These are phyloP conservation scores for Aeschynomene evenia DNA, from an alignment of 306 rosid species.

Conservation along the genomic window DNA sequence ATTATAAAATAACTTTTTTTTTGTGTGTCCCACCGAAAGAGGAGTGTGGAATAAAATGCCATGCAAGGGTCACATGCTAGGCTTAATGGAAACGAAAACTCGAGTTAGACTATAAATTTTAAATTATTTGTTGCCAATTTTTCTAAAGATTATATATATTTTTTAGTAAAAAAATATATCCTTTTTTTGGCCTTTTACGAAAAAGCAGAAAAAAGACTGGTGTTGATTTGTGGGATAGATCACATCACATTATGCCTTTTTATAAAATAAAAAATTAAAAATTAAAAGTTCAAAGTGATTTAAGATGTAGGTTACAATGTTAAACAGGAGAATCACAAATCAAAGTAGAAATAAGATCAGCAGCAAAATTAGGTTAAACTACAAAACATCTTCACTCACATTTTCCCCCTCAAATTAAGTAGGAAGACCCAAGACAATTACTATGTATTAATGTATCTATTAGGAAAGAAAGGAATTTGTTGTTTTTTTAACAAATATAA, in stretches of 20 bases:
- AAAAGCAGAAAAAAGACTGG: background rate
- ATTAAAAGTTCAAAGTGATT: no score
- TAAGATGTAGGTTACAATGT: no score
- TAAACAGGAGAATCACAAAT: background rate
- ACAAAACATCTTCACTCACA: background rate
- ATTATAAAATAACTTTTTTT: no score
- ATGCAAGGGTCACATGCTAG: slow-evolving; percentile 7
- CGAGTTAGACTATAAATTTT: background rate
- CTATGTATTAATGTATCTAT: no score
- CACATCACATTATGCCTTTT: background rate
- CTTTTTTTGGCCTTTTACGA: background rate
- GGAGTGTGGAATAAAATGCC: background rate
- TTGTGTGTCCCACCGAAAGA: background rate
- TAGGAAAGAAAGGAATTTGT: no score
- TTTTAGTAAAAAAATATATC: no score
- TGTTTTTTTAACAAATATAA: no score
- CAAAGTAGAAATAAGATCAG: background rate
- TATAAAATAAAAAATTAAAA: no score
- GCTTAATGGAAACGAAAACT: slow-evolving; percentile 9
- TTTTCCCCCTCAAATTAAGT: background rate
- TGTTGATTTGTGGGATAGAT: background rate
- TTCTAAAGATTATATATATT: background rate
- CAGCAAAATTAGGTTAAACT: no score
- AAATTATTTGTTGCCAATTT: background rate
- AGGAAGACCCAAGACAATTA: background rate